Evolutionary conservation across 2,329 filamentous ascomycete genomes (phyloP).

Genomic region (Ceratocystis papillata): DNA sequence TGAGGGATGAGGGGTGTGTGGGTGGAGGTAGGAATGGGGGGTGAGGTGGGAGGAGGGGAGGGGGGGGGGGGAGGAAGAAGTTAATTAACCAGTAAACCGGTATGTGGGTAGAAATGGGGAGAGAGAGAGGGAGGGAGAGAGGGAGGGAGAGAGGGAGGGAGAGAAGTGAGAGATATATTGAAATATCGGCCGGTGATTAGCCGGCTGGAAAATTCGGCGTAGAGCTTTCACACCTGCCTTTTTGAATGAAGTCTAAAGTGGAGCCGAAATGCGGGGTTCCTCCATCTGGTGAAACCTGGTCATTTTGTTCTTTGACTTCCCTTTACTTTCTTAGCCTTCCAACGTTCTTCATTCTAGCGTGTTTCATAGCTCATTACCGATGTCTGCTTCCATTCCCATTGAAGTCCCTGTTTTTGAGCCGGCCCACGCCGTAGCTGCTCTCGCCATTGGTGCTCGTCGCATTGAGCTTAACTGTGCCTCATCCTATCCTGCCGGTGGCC

Average conservation of each 20-base stretch:
- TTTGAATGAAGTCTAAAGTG: slow-evolving; percentile 15
- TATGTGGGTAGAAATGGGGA: neutral
- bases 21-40: too few species aligned
- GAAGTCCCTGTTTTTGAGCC: slow-evolving; percentile 47
- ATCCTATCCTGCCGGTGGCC: slow-evolving; percentile 42
- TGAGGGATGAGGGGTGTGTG: too few species aligned
- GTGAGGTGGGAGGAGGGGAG: too few species aligned
- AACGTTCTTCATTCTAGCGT: neutral
- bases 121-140: too few species aligned
- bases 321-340: neutral
- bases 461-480: slow-evolving; percentile 44
- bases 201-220: neutral
- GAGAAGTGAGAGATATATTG: too few species aligned
- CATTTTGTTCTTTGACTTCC: neutral
- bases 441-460: slow-evolving; percentile 39
- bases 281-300: neutral
- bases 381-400: slow-evolving; percentile 30
- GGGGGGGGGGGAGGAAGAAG: slow-evolving; percentile 23
- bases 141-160: too few species aligned
- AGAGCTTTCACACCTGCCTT: neutral
- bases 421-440: slow-evolving; percentile 32
- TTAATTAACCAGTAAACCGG: too few species aligned
- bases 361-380: neutral
- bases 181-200: neutral
- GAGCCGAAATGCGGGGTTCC: slow-evolving; percentile 9